Conservation (phyloP, 768 basidiomycete species). For the Hericium coralloides region DNA sequence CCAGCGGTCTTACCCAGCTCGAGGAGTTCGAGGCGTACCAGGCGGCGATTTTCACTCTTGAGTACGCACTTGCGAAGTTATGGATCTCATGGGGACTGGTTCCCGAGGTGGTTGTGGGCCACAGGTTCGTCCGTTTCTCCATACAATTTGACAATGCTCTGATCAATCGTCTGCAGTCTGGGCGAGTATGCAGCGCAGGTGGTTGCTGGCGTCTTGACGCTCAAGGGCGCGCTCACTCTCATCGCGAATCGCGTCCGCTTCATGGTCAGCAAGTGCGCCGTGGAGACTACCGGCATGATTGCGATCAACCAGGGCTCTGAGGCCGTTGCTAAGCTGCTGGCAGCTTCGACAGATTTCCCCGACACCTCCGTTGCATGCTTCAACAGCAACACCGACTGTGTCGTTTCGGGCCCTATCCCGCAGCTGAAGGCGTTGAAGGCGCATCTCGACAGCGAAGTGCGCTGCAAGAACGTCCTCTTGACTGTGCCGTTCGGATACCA, state of each 20-base stretch:
- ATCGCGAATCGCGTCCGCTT: slow-evolving; percentile 51
- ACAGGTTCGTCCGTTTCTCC: slow-evolving; percentile 42
- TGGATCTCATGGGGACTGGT: slow-evolving; percentile 65
- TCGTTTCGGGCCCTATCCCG: slow-evolving; percentile 46
- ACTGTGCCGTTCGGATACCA: slow-evolving; percentile 58
- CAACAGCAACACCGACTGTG: slow-evolving; percentile 48
- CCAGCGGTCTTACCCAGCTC: slow-evolving; percentile 14
- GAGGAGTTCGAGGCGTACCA: slow-evolving; percentile 42
- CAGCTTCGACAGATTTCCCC: slow-evolving; percentile 23
- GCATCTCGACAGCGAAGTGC: slow-evolving; percentile 27
- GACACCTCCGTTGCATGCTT: slow-evolving; percentile 47
- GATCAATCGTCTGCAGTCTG: slow-evolving; percentile 34
- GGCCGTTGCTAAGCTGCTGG: slow-evolving; percentile 28
- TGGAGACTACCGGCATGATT: slow-evolving; percentile 49
- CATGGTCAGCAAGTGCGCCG: slow-evolving; percentile 40
- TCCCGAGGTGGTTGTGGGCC: slow-evolving; percentile 57
- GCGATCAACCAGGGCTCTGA: slow-evolving; percentile 35
- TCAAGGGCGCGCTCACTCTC: slow-evolving; percentile 48
- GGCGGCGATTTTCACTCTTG: slow-evolving; percentile 47
- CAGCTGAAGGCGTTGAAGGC: slow-evolving; percentile 34
- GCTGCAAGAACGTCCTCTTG: slow-evolving; percentile 35
- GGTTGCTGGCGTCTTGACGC: slow-evolving; percentile 45
- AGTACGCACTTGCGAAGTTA: slow-evolving; percentile 51
- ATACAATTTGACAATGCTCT: slow-evolving; percentile 1
- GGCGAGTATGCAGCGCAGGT: slow-evolving; percentile 72